Evolutionary conservation across 805 yeast species (phyloP).

Genomic region (Alloascoidea hylecoeti): DNA sequence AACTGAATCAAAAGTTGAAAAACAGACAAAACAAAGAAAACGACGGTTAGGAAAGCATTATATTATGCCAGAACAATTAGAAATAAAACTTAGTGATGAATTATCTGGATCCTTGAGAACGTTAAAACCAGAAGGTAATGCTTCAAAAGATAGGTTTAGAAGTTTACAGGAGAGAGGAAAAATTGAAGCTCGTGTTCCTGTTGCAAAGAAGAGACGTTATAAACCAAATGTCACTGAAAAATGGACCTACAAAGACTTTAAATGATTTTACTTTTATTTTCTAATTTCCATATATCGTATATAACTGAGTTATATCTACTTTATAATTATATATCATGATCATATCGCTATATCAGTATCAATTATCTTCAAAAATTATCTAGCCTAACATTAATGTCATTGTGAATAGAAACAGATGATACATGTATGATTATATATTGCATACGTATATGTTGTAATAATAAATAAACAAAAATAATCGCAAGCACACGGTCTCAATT

Average conservation of each 20-base stretch:
- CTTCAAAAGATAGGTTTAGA: slow-evolving; percentile 70
- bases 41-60: slow-evolving; percentile 27
- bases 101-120: slow-evolving; percentile 73
- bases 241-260: slow-evolving; percentile 87
- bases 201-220: slow-evolving; percentile 49
- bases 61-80: slow-evolving; percentile 32
- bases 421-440: too few relatives aligned
- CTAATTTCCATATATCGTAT: too few relatives aligned
- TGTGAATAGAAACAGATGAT: too few relatives aligned
- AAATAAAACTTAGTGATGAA: slow-evolving; percentile 83
- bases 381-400: too few relatives aligned
- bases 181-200: slow-evolving; percentile 72
- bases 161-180: slow-evolving; percentile 74
- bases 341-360: too few relatives aligned
- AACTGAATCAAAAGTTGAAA: slow-evolving; percentile 8
- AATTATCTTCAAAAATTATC: too few relatives aligned
- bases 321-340: too few relatives aligned
- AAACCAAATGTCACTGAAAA: slow-evolving; percentile 74
- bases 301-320: too few relatives aligned
- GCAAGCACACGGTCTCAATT: too few relatives aligned
- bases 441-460: too few relatives aligned
- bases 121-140: slow-evolving; percentile 82
- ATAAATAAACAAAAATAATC: too few relatives aligned
- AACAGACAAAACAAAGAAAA: slow-evolving; percentile 13
- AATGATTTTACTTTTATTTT: slow-evolving; percentile 19